A percentile compares a stretch with the other conserved stretches of the same genome.
phyloP scores from a whole-genome alignment of 139 green algal species.

The Asterochloris erici region DNA sequence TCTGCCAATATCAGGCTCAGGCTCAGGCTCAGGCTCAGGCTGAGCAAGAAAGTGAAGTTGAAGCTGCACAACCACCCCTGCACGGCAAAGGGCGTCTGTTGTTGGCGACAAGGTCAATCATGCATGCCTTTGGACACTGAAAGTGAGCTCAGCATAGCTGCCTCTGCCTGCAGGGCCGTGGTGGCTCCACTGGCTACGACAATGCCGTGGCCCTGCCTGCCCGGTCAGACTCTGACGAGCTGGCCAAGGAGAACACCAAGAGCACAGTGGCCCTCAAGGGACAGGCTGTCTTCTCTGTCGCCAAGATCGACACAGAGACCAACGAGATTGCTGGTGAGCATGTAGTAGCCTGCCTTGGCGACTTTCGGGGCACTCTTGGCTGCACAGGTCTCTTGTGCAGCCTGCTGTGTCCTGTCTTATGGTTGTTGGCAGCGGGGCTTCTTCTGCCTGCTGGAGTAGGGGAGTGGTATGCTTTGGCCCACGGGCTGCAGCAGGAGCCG shows the following conservation, averaged over 20 bases:
- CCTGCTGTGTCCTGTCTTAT: too few species aligned
- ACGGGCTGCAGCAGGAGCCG: too few species aligned
- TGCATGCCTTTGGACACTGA: neutral
- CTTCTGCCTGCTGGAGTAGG: too few species aligned
- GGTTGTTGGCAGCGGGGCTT: too few species aligned
- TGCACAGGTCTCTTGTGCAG: too few species aligned
- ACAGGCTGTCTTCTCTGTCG: constrained; percentile 89
- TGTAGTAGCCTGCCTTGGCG: too few species aligned
- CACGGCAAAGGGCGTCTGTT: neutral
- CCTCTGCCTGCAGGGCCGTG: constrained; percentile 65
- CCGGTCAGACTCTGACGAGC: constrained; percentile 77
- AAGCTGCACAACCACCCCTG: neutral
- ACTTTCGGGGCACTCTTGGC: too few species aligned
- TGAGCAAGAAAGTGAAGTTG: neutral
- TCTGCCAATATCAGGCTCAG: too few species aligned
- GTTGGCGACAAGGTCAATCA: neutral
- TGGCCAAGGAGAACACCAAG: constrained; percentile 97
- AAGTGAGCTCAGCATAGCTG: neutral
- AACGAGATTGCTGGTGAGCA: constrained; percentile 79
- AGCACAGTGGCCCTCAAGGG: constrained; percentile 75
- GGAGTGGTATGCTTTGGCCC: too few species aligned
- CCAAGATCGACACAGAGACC: constrained; percentile 85
- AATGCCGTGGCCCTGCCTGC: constrained; percentile 95
- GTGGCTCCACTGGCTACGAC: constrained; percentile 95
- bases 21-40: too few species aligned